Conservation (phyloP, 1,284 basidiomycete genomes). For the Laetiporus sulphureus region DNA sequence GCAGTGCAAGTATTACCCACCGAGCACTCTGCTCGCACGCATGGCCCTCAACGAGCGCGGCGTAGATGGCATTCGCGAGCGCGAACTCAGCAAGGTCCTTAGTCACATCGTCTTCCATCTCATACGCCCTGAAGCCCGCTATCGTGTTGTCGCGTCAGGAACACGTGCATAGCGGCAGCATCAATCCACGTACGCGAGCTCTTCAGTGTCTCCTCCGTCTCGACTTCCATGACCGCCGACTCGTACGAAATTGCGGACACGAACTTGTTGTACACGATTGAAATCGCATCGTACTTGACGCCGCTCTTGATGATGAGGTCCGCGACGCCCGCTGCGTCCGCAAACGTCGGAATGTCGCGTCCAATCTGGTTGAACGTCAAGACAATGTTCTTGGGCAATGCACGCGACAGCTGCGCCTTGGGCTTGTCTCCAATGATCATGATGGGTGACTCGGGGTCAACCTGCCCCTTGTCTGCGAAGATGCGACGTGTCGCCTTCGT, state of each 20-base stretch:
- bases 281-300: constrained; percentile 84
- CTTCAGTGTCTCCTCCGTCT: constrained; percentile 75
- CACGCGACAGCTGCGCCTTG: constrained; percentile 85
- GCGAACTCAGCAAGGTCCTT: constrained; percentile 95
- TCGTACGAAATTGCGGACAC: constrained; percentile 94
- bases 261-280: constrained; percentile 94
- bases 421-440: constrained; percentile 97
- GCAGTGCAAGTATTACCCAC: constrained; percentile 32
- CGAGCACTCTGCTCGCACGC: constrained; percentile 91
- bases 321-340: constrained; percentile 90
- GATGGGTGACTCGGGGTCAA: constrained; percentile 61
- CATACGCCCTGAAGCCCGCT: constrained; percentile 89
- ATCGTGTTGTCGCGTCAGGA: background rate
- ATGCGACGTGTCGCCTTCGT: constrained; percentile 82
- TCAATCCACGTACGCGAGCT: constrained; percentile 56
- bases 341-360: constrained; percentile 94
- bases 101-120: constrained; percentile 94
- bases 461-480: constrained; percentile 43
- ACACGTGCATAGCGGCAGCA: background rate
- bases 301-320: constrained; percentile 87
- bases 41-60: constrained; percentile 92
- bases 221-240: constrained; percentile 68
- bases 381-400: constrained; percentile 60
- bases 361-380: constrained; percentile 98
- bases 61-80: constrained; percentile 94